phyloP scores from a whole-genome alignment of 768 basidiomycete genomes.

The Suillus alpinus region DNA sequence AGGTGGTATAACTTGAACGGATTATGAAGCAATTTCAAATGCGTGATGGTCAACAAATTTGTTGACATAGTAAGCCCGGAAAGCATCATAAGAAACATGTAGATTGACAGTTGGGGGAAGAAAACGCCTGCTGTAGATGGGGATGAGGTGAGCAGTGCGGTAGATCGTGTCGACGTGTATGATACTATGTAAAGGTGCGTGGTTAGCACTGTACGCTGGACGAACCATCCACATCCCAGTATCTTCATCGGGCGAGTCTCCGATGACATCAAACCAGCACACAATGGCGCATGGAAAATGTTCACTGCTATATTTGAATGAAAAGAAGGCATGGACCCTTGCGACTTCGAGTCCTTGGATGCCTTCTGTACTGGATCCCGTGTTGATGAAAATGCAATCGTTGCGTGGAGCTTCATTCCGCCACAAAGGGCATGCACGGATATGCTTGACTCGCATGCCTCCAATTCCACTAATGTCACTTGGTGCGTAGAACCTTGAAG shows the following conservation, averaged over 20 bases:
- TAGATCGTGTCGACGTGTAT: conserved; percentile 27
- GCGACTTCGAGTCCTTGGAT: conserved; percentile 24
- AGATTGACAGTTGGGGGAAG: conserved; percentile 3
- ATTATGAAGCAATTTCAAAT: too few relatives aligned
- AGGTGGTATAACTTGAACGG: background rate
- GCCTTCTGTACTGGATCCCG: conserved; percentile 13
- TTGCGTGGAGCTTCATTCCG: conserved; percentile 12
- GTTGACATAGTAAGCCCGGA: too few relatives aligned
- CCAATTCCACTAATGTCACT: conserved; percentile 19
- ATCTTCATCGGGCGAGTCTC: conserved; percentile 15
- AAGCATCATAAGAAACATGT: too few relatives aligned
- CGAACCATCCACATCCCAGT: conserved; percentile 28
- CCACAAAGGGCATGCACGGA: conserved; percentile 24
- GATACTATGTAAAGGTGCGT: conserved; percentile 5
- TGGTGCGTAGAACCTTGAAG: conserved; percentile 6
- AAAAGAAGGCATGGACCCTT: conserved; percentile 20
- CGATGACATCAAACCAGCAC: conserved; percentile 18
- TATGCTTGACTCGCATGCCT: conserved; percentile 28
- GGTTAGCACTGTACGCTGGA: conserved; percentile 2
- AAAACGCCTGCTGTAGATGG: conserved; percentile 14
- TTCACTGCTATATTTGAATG: conserved; percentile 13
- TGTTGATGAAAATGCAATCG: conserved; percentile 25
- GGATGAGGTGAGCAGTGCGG: conserved; percentile 28
- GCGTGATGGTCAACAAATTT: too few relatives aligned
- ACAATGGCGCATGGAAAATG: conserved; percentile 24